Evolutionary conservation across 1,284 basidiomycete species (phyloP).

Genomic region (Boletus nobilissimus): DNA sequence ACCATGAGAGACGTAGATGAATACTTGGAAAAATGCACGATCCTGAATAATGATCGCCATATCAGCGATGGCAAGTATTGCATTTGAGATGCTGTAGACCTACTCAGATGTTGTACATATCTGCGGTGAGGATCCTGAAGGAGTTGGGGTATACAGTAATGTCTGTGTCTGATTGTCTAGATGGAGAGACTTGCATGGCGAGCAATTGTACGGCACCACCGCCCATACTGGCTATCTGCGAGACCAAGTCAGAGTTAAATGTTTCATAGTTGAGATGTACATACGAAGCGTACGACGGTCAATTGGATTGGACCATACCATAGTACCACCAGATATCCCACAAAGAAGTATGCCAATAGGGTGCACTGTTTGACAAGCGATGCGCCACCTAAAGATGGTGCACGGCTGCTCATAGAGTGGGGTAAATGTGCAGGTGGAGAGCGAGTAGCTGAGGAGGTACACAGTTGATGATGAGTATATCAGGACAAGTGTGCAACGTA

Average conservation of each 20-base stretch:
- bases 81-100: not conserved
- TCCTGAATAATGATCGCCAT: slow-evolving; percentile 18
- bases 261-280: not conserved
- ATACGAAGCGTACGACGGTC: slow-evolving; percentile 35
- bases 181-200: slow-evolving; percentile 27
- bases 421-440: slow-evolving; percentile 38
- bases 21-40: slow-evolving; percentile 35
- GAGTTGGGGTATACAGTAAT: not conserved
- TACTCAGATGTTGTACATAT: slow-evolving; percentile 37
- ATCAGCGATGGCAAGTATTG: not conserved
- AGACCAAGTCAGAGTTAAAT: not conserved
- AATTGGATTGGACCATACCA: too few species aligned
- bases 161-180: not conserved
- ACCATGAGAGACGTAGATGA: slow-evolving; percentile 24
- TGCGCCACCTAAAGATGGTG: slow-evolving; percentile 36
- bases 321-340: slow-evolving; percentile 30
- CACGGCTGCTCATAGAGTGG: slow-evolving; percentile 39
- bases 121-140: slow-evolving; percentile 35
- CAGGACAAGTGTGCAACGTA: slow-evolving; percentile 1
- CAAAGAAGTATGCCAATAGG: slow-evolving; percentile 31
- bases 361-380: slow-evolving; percentile 31
- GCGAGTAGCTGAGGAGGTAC: slow-evolving; percentile 23
- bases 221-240: slow-evolving; percentile 34
- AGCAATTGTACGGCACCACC: slow-evolving; percentile 34
- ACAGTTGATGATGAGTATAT: not conserved